These are phyloP conservation scores for Starmerella stellata DNA, from an alignment of 805 yeast genomes.

Conservation along the genomic window DNA sequence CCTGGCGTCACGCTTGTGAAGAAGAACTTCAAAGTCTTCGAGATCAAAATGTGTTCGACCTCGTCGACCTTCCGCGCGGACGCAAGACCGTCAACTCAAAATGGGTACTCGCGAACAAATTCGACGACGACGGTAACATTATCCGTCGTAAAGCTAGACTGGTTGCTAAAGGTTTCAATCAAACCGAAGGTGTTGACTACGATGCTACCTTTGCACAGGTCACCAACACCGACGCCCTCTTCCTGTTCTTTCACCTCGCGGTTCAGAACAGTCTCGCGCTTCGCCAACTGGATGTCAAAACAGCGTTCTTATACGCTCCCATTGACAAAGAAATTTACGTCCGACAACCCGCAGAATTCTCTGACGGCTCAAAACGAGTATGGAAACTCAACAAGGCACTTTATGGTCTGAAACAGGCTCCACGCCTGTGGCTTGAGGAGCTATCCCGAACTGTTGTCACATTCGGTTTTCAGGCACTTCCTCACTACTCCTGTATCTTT, in stretches of 20 bases:
- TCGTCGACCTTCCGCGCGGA: neutral
- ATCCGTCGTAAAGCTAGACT: neutral
- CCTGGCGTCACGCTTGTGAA: neutral
- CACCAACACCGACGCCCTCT: neutral
- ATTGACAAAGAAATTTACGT: neutral
- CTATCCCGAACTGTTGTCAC: neutral
- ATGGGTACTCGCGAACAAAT: neutral
- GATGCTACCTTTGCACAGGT: neutral
- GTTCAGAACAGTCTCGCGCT: neutral
- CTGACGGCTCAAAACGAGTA: neutral
- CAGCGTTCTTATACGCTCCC: neutral
- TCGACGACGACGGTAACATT: neutral
- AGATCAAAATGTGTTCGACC: neutral
- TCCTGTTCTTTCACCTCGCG: neutral
- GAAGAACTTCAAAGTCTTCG: neutral
- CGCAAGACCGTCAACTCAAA: neutral
- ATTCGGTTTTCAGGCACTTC: neutral
- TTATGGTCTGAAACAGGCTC: slow-evolving; percentile 1
- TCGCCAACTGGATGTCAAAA: neutral
- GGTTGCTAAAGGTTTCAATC: neutral
- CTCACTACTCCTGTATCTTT: neutral
- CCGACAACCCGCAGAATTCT: neutral
- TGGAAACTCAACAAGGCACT: neutral
- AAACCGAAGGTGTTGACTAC: neutral
- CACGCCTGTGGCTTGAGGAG: neutral